Conservation (phyloP, 2,329 filamentous ascomycete genomes). For the Scopulariopsis brevicaulis region DNA sequence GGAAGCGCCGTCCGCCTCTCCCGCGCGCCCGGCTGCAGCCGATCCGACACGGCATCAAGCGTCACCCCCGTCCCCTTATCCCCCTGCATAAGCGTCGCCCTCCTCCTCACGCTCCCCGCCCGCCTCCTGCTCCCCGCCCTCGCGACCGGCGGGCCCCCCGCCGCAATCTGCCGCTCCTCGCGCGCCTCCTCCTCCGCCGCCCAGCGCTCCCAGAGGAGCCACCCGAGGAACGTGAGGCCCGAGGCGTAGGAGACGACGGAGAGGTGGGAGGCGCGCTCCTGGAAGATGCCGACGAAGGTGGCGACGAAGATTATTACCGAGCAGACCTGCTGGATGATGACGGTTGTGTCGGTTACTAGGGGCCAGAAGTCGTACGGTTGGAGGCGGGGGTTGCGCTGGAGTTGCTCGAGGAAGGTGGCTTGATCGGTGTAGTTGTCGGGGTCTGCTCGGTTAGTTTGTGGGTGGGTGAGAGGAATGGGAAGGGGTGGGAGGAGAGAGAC, state of each 20-base stretch:
- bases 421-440: constrained; percentile 99
- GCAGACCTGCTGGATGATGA: constrained; percentile 94
- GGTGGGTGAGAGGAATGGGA: background rate
- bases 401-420: constrained; percentile 88
- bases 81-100: constrained; percentile 5
- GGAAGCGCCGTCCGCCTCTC: constrained; percentile 8
- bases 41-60: background rate
- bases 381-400: constrained; percentile 86
- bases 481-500: constrained; percentile 15
- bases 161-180: constrained; percentile 22
- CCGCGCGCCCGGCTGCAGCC: background rate
- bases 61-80: constrained; percentile 5
- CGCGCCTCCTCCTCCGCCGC: constrained; percentile 56
- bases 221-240: constrained; percentile 72
- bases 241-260: constrained; percentile 79
- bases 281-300: constrained; percentile 83
- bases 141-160: constrained; percentile 15
- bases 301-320: constrained; percentile 91
- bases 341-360: constrained; percentile 84
- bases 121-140: constrained; percentile 24
- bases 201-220: constrained; percentile 90
- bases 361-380: constrained; percentile 98
- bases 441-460: constrained; percentile 34
- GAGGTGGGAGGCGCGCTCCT: constrained; percentile 80
- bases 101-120: constrained; percentile 9